Conservation (phyloP, 768 basidiomycete genomes). For the Tephrocybe sp. region DNA sequence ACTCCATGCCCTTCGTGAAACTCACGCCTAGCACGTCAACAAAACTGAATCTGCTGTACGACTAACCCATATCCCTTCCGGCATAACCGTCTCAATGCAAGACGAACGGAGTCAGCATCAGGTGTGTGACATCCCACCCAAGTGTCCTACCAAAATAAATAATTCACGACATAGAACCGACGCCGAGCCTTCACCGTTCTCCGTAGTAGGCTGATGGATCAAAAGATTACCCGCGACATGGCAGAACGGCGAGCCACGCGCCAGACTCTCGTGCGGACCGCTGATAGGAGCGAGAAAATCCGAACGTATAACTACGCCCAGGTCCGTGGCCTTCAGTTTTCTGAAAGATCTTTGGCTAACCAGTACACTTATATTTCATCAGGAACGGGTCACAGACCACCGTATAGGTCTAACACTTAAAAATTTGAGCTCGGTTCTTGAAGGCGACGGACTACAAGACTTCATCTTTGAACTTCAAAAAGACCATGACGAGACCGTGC, state of each 20-base stretch:
- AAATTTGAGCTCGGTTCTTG: slow-evolving; percentile 65
- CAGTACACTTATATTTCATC: background rate
- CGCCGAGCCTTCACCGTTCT: slow-evolving; percentile 93
- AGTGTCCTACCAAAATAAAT: background rate
- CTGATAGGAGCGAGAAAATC: slow-evolving; percentile 92
- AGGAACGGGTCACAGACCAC: slow-evolving; percentile 95
- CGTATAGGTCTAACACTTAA: slow-evolving; percentile 76
- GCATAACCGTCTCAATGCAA: slow-evolving; percentile 97
- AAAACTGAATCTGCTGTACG: slow-evolving; percentile 98
- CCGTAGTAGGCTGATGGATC: slow-evolving; percentile 80
- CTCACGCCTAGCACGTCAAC: slow-evolving; percentile 80
- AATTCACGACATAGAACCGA: slow-evolving; percentile 60
- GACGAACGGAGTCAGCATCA: slow-evolving; percentile 96
- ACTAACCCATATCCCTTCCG: slow-evolving; percentile 88
- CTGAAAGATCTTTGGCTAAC: background rate
- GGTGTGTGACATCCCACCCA: slow-evolving; percentile 38
- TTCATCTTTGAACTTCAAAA: slow-evolving; percentile 59
- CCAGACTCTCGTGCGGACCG: slow-evolving; percentile 72
- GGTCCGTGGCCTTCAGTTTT: slow-evolving; percentile 34
- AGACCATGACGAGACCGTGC: slow-evolving; percentile 48
- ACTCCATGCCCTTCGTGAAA: background rate
- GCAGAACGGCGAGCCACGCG: slow-evolving; percentile 69
- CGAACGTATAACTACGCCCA: slow-evolving; percentile 95
- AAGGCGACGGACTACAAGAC: slow-evolving; percentile 60
- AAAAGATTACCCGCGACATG: slow-evolving; percentile 69